A percentile compares a stretch with the other conserved stretches of the same genome.
Evolutionary conservation across 257 asterid genomes (phyloP).

Genomic region (Jacaranda copaia): DNA sequence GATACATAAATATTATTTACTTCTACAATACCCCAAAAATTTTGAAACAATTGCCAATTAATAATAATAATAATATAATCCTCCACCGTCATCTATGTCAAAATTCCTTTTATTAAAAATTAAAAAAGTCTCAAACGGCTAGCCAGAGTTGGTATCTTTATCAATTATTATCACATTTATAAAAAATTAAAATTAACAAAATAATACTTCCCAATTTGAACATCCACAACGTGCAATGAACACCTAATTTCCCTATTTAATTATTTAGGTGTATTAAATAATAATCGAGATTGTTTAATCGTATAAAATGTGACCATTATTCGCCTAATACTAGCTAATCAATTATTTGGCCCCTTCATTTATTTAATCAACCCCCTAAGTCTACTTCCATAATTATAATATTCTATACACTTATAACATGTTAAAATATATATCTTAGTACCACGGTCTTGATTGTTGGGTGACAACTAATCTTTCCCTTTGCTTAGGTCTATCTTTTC

Average conservation of each 20-base stretch:
- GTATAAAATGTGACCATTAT: conserved; percentile 18
- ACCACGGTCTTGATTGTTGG: conserved; percentile 26
- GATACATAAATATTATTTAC: neutral
- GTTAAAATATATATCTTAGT: neutral
- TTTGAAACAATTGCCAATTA: too few species aligned
- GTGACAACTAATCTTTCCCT: conserved; percentile 9
- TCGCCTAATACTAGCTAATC: conserved; percentile 29
- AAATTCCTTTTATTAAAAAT: neutral
- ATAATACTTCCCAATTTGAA: neutral
- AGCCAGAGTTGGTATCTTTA: neutral
- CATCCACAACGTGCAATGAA: conserved; percentile 2
- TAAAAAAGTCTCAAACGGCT: too few species aligned
- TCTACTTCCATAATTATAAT: conserved; percentile 32
- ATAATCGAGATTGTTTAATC: conserved; percentile 1
- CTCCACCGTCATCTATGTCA: conserved; percentile 22
- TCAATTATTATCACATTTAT: neutral
- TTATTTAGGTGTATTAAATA: neutral
- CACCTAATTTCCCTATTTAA: neutral
- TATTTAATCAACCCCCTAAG: conserved; percentile 14
- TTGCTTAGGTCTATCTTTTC: too few species aligned
- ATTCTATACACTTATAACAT: neutral
- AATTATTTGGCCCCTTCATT: conserved; percentile 24
- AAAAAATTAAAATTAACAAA: neutral
- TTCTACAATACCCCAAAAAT: neutral
- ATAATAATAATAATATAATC: conserved; percentile 7